Evolutionary conservation across 2,329 filamentous ascomycete species (phyloP), one percentile per base, ranked within the genome.

Genomic region (Aspergillus versicolor): DNA sequence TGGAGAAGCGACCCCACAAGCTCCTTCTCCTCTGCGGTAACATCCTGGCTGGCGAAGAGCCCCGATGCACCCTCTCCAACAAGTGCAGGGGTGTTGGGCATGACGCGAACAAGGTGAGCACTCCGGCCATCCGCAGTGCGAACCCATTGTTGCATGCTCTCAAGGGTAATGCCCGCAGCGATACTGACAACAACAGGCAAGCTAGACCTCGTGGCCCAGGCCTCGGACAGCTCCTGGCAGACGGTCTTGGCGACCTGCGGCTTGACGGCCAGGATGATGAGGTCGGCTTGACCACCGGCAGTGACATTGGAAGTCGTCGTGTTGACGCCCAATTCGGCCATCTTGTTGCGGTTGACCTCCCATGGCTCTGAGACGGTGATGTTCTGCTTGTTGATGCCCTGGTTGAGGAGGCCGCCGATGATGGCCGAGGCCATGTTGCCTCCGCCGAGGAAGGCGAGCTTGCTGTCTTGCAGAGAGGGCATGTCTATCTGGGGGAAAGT

Each of bases 341-440:
- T 68, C 59, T 73, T 73, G 43, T 67, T 62, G 4, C 70, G 70
- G 60, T 73, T 73, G 7, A 70, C 67, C 22, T 72, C 70, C 69
- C 68, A 73, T 2, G 70, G 70, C 59, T 73, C 70, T 4, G 70
- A 70, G 40, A 73, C 70, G 41, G 44, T 62, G 68, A 73, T 71
- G 63, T 73, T 71, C 32, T 60, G 58, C 45, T 65, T 67, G 54
- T 59, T 57, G 50, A 72, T 64, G 59, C 65, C 67, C 19, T 69
- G 67, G 54, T 42, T 61, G 17, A 70, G 55, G 2, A 73, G 67
- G 17, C 70, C 70, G 44, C 66, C 63, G 49, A 73, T 72, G 27
- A 73, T 72, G 53, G 70, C 70, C 30, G 69, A 70, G 56, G 70
- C 70, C 70, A 73, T 73, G 62, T 73, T 73, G 58, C 70, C 70